phyloP scores from a whole-genome alignment of 371 early-diverging fungal species.

The Smittium mucronatum region DNA sequence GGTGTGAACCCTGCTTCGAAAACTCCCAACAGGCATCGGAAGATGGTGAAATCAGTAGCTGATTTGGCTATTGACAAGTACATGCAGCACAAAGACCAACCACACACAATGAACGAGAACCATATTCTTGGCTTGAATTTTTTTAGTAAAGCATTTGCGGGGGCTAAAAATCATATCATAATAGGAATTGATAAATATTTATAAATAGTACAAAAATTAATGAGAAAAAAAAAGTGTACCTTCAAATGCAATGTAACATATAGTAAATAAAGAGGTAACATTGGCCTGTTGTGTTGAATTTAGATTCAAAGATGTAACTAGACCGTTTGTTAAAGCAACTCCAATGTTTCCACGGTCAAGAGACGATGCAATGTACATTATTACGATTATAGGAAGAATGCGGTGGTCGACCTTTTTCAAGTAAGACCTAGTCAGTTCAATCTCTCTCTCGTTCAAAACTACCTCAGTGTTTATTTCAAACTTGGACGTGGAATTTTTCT shows the following conservation, averaged over 20 bases:
- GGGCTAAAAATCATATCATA: slow-evolving; percentile 34
- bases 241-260: slow-evolving; percentile 4
- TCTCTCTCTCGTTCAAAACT: background rate
- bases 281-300: slow-evolving; percentile 1
- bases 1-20: slow-evolving; percentile 61
- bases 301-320: slow-evolving; percentile 19
- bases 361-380: slow-evolving; percentile 56
- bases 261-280: background rate
- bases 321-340: slow-evolving; percentile 23
- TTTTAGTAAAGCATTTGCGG: slow-evolving; percentile 47
- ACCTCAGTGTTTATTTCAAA: background rate
- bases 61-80: slow-evolving; percentile 29
- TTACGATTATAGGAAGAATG: slow-evolving; percentile 50
- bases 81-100: slow-evolving; percentile 41
- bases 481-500: no score
- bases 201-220: background rate
- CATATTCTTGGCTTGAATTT: slow-evolving; percentile 45
- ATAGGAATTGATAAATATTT: background rate
- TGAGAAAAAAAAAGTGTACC: background rate
- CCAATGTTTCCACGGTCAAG: slow-evolving; percentile 67
- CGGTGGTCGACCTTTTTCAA: slow-evolving; percentile 47
- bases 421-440: background rate
- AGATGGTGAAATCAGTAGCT: slow-evolving; percentile 22
- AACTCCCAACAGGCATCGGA: slow-evolving; percentile 51
- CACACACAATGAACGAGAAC: slow-evolving; percentile 54